A percentile compares a stretch with the other conserved stretches of the same genome.
Conservation (phyloP, 768 basidiomycete genomes). For the Tulasnella sp. region DNA sequence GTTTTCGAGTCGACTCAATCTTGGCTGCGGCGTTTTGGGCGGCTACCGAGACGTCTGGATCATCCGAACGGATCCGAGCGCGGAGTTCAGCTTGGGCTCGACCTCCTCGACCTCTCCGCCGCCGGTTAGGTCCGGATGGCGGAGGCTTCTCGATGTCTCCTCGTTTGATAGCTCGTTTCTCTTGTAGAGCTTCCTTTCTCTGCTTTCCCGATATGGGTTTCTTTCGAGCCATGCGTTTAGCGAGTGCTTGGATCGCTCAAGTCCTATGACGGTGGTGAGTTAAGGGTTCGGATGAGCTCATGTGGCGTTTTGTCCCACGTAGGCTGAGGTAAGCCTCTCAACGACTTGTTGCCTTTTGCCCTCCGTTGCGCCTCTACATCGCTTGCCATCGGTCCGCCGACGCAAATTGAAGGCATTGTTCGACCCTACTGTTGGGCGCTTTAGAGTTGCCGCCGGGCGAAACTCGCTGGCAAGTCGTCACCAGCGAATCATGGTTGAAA, state of each 20-base stretch:
- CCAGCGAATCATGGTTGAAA: background rate
- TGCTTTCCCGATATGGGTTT: conserved; percentile 59
- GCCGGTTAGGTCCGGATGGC: conserved; percentile 30
- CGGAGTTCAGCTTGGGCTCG: conserved; percentile 2
- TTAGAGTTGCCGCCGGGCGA: conserved; percentile 6
- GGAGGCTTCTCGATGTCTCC: conserved; percentile 53
- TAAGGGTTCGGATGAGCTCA: conserved; percentile 9
- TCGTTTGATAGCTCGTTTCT: conserved; percentile 80
- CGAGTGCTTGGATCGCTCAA: background rate
- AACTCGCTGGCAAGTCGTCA: conserved; percentile 1
- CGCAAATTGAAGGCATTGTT: background rate
- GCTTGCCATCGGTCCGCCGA: background rate
- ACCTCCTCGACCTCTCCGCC: conserved; percentile 2
- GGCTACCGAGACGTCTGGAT: conserved; percentile 34
- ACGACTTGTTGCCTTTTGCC: background rate
- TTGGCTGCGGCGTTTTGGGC: conserved; percentile 35
- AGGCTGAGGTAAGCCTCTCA: background rate
- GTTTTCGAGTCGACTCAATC: conserved; percentile 40
- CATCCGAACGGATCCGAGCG: conserved; percentile 33
- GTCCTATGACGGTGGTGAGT: background rate
- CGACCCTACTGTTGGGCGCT: background rate
- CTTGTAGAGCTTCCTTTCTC: conserved; percentile 66
- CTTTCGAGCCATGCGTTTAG: conserved; percentile 36
- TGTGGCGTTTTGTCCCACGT: background rate
- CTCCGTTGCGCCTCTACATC: too few relatives aligned